Evolutionary conservation across 495 filamentous ascomycete genomes (phyloP).

Genomic region (Penicillium steckii): DNA sequence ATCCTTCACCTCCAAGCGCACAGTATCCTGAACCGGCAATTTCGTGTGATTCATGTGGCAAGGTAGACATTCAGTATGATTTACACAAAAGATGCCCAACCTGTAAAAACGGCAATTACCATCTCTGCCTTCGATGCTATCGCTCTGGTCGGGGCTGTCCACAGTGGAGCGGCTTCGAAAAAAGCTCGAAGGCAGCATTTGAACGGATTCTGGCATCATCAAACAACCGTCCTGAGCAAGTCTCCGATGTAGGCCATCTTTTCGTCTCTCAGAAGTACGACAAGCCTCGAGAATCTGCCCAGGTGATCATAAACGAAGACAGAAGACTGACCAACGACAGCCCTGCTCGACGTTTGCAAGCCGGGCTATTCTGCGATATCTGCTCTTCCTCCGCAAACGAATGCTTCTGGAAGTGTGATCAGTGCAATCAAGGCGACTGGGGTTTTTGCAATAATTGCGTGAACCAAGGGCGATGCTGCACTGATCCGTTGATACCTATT

Average conservation of each 20-base stretch:
- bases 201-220: slow-evolving; percentile 40
- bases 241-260: slow-evolving; percentile 59
- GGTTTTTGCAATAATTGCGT: slow-evolving; percentile 85
- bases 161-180: slow-evolving; percentile 75
- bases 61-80: slow-evolving; percentile 70
- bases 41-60: slow-evolving; percentile 66
- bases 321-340: slow-evolving; percentile 58
- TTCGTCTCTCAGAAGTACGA: slow-evolving; percentile 66
- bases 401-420: slow-evolving; percentile 79
- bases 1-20: slow-evolving; percentile 31
- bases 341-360: slow-evolving; percentile 64
- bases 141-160: slow-evolving; percentile 69
- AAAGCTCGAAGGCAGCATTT: slow-evolving; percentile 60
- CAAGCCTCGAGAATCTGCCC: slow-evolving; percentile 43
- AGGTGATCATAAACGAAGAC: slow-evolving; percentile 24
- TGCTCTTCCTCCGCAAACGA: slow-evolving; percentile 71
- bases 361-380: slow-evolving; percentile 77
- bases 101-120: slow-evolving; percentile 68
- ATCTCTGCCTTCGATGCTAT: slow-evolving; percentile 79
- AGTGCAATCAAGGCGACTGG: slow-evolving; percentile 89
- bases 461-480: slow-evolving; percentile 72
- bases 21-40: slow-evolving; percentile 69
- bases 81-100: slow-evolving; percentile 73
- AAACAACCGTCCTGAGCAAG: slow-evolving; percentile 37
- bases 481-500: slow-evolving; percentile 72